A percentile compares a stretch with the other conserved stretches of the same genome.
Evolutionary conservation across 495 filamentous ascomycete species (phyloP).

Genomic region (Aspergillus sclerotioniger): DNA sequence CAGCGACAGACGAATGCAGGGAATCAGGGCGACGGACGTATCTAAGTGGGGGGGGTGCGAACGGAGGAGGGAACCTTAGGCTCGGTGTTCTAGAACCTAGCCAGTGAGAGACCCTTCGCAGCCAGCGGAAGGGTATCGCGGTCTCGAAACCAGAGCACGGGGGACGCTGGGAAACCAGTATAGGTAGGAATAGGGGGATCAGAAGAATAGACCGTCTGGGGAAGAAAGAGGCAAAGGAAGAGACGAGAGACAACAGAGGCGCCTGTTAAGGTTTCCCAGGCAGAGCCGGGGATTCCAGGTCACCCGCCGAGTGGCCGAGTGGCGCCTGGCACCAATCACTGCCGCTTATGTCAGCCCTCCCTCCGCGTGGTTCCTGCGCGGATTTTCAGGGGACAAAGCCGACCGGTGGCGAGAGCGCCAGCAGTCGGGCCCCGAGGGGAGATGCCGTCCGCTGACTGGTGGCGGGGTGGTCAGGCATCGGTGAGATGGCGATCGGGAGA

Average conservation of each 20-base stretch:
- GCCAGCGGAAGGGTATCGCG: constrained; percentile 15
- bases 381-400: neutral
- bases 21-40: constrained; percentile 9
- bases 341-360: constrained; percentile 20
- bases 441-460: too few species aligned
- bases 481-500: too few species aligned
- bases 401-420: neutral
- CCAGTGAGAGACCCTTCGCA: constrained; percentile 11
- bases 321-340: constrained; percentile 15
- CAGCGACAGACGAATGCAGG: constrained; percentile 15
- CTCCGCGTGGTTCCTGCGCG: constrained; percentile 9
- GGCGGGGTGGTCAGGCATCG: too few species aligned
- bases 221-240: constrained; percentile 7
- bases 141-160: neutral
- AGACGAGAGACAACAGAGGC: constrained; percentile 14
- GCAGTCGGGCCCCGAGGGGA: too few species aligned
- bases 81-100: constrained; percentile 17
- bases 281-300: constrained; percentile 16
- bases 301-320: constrained; percentile 8
- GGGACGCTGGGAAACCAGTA: neutral
- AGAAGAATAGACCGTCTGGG: constrained; percentile 8
- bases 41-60: constrained; percentile 16
- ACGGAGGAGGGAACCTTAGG: constrained; percentile 13
- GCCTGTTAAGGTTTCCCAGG: constrained; percentile 12
- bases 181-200: neutral